These are phyloP conservation scores for Fusarium pseudograminearum DNA, from an alignment of 2,329 filamentous ascomycete species.

Conservation along the genomic window DNA sequence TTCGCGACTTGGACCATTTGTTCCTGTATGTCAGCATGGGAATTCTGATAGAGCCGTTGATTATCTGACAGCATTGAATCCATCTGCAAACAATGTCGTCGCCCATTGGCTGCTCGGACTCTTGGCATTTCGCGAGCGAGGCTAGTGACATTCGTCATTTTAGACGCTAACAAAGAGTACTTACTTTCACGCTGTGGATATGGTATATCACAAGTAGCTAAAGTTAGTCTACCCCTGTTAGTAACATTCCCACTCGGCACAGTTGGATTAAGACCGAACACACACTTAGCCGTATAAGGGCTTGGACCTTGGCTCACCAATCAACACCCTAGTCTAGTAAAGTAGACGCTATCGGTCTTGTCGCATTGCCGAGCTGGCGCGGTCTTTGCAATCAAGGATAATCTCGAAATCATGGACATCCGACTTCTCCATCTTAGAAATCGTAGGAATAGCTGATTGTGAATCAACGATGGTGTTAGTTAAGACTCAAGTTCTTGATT, in stretches of 20 bases:
- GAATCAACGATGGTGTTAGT: neutral
- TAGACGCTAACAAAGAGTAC: fast-evolving
- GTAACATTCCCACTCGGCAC: neutral
- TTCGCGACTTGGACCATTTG: neutral
- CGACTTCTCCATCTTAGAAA: slow-evolving; percentile 13
- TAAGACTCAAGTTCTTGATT: neutral
- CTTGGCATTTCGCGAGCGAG: slow-evolving; percentile 23
- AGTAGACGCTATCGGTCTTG: neutral
- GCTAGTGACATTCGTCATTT: fast-evolving
- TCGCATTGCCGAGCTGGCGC: slow-evolving; percentile 2
- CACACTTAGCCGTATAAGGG: too few species aligned
- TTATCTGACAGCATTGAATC: neutral
- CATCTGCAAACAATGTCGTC: neutral
- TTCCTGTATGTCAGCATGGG: slow-evolving; percentile 1
- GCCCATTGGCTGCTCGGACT: slow-evolving; percentile 16
- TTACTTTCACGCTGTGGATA: fast-evolving
- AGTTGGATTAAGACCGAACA: neutral
- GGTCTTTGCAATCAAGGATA: neutral
- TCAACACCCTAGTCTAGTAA: neutral
- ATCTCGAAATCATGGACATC: slow-evolving; percentile 1
- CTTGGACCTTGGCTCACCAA: neutral
- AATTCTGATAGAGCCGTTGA: neutral
- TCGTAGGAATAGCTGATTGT: neutral
- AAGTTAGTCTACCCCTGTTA: neutral
- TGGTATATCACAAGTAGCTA: fast-evolving